Base-by-base conservation (phyloP, 805 yeast genomes). In the Vanderwaltozyma tropicalis region DNA sequence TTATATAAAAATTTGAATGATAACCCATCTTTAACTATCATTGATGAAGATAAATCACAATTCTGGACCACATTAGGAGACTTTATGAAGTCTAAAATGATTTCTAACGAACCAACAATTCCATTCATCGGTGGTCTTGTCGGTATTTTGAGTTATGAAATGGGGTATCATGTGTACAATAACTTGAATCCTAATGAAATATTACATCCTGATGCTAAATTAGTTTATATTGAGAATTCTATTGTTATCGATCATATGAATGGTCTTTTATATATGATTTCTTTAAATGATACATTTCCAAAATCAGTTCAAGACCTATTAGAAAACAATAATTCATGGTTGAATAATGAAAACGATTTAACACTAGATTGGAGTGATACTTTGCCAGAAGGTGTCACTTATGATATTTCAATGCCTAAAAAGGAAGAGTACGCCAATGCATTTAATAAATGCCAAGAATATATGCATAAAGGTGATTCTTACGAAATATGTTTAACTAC, bases 101-200 rank as follows among this genome's bases (percentile, higher is more conserved):
- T 41, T 14, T 24, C 35, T 6, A 40, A 44, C 16, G 30, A 32
- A n/a, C 38, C 64, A 7, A 60, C 63, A 0, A 62, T 85, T 15
- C 95, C 95, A 1, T 92, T 92, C 50, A 63, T 76, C 40, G 97
- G 98, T n/a, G 99, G 99, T 0, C 67, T 84, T 24, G 65, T 88
- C 38, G 99, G 99, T 4, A 66, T 80, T 30, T 58, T 92, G 10
- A 80, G 94, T 0, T 92, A 92, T 54, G 98, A 89, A 55, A 89
- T 83, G 61, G 95, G 95, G 0, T 71, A 71, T 19, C 68, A 67
- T 36, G 50, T 67, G 2, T 21, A 37, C 7, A 63, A 68, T 25
- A 44, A 70, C 3, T 9, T 32, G 9, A 64, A 74, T 1, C 52
- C 50, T 2, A 53, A 42, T 18, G 35, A 32, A 17, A 6, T 21